phyloP scores from a whole-genome alignment of 179 eudicot genomes.

The Camellia oleifera region DNA sequence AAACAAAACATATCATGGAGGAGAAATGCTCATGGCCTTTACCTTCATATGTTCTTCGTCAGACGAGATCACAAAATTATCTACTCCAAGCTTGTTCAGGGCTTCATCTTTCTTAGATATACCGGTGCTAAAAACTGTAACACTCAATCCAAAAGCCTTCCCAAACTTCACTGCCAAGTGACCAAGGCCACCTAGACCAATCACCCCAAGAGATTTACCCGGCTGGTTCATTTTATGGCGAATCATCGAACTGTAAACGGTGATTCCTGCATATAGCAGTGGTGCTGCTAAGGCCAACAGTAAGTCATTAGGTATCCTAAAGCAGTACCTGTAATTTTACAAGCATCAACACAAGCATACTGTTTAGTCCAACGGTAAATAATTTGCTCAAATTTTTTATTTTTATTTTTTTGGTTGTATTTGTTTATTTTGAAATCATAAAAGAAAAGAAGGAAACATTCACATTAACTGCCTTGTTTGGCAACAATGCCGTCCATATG shows the following conservation, averaged over 20 bases:
- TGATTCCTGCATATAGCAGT: constrained; percentile 79
- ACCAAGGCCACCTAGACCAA: constrained; percentile 91
- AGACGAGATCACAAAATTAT: constrained; percentile 65
- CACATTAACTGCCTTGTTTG: no score
- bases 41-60: constrained; percentile 56
- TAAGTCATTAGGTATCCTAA: constrained; percentile 57
- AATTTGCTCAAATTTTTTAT: no score
- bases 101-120: constrained; percentile 73
- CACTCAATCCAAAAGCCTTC: constrained; percentile 76
- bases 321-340: constrained; percentile 60
- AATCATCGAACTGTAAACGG: constrained; percentile 80
- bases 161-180: constrained; percentile 90
- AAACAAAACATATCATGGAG: no score
- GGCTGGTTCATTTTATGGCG: constrained; percentile 82
- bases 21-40: no score
- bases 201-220: constrained; percentile 80
- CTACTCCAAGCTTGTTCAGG: constrained; percentile 55
- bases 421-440: no score
- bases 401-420: no score
- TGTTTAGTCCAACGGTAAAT: background rate
- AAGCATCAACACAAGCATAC: background rate
- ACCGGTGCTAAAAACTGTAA: constrained; percentile 83
- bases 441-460: no score
- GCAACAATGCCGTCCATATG: no score
- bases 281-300: constrained; percentile 76